Evolutionary conservation across 208 protist genomes (phyloP), one percentile per base, ranked within the genome.

Genomic region (Kentomonas sorsogonicus): DNA sequence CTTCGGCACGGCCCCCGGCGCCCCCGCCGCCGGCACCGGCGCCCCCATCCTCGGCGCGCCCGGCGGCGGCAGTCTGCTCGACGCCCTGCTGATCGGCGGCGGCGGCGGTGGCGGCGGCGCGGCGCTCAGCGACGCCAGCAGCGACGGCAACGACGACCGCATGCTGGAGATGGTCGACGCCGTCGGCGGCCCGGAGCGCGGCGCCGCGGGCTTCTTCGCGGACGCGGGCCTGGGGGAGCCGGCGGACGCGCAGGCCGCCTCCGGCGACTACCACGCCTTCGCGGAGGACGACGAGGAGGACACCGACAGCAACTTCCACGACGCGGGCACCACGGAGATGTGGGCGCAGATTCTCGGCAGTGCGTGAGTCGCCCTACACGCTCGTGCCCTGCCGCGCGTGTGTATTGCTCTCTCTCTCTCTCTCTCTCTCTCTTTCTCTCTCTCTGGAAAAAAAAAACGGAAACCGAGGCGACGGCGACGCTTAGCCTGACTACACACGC

Each of bases 211-310:
- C 20, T 9, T 52, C 7, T 9, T n/a, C 3, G 46, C 25, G 22
- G 46, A 13, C 9, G 22, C 31, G n/a, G 22, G 31, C 9, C n/a
- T 40, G 51, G 51, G 29, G 51, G 18, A 31, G 34, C 5, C 25
- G n/a, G 51, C 31, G 5, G 18, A 25, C 29, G 29, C 25, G 31
- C 41, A 41, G 1, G 6, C 20, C 31, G 43, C 41, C 3, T 27
- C 47, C 22, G 6, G 18, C 27, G 30, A n/a, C n/a, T n/a, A n/a
- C n/a, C n/a, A n/a, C n/a, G n/a, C n/a, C n/a, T n/a, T 45, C 15
- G 45, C 36, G 4, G 31, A 52, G 34, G 46, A 63, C 6, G n/a
- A 45, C 43, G 46, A 43, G 5, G 58, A 63, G 18, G 58, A 54
- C 23, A 34, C 5, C 22, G 18, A 27, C 13, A 23, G 27, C 46